Evolutionary conservation across 2,329 filamentous ascomycete species (phyloP), one percentile per base, ranked within the genome.

Genomic region (Ampelomyces quisqualis): DNA sequence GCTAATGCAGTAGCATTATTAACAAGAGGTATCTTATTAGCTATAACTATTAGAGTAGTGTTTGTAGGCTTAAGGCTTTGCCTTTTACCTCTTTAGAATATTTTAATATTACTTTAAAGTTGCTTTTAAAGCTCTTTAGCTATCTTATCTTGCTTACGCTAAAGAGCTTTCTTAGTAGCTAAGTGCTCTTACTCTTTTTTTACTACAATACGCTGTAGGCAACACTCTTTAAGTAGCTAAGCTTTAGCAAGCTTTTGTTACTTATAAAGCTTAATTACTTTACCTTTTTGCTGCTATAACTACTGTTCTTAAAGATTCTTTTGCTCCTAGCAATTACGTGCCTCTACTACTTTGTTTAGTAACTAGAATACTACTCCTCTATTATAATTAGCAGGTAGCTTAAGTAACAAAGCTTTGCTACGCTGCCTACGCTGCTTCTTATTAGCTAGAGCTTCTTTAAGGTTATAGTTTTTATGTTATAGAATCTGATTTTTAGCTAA

Each of bases 361-460:
- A n/a, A n/a, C n/a, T n/a, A n/a, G n/a, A n/a, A n/a, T n/a, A n/a
- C n/a, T n/a, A n/a, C n/a, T n/a, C n/a, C n/a, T n/a, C n/a, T n/a
- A n/a, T n/a, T n/a, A n/a, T n/a, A n/a, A n/a, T n/a, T n/a, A n/a
- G n/a, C n/a, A n/a, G n/a, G n/a, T n/a, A n/a, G n/a, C n/a, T n/a
- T n/a, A n/a, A n/a, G n/a, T n/a, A n/a, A n/a, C n/a, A 39, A 17
- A n/a, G 28, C 64, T 63, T 2, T 66, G 74, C 31, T 50, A 51
- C 28, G 52, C 53, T 11, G 35, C 53, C 23, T 58, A 57, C 37
- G 23, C 40, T 21, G 43, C 26, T 45, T 39, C 18, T 45, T 32
- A 28, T 18, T 14, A 2, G 7, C 2, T 20, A 45, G 20, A 3
- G 43, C 33, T 17, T 38, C 38, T 26, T 21, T 46, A 2, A 42